A percentile compares a stretch with the other conserved stretches of the same genome.
These are phyloP conservation scores for Pelargonium cotyledonis DNA, from an alignment of 441 rosid species.

Conservation along the genomic window DNA sequence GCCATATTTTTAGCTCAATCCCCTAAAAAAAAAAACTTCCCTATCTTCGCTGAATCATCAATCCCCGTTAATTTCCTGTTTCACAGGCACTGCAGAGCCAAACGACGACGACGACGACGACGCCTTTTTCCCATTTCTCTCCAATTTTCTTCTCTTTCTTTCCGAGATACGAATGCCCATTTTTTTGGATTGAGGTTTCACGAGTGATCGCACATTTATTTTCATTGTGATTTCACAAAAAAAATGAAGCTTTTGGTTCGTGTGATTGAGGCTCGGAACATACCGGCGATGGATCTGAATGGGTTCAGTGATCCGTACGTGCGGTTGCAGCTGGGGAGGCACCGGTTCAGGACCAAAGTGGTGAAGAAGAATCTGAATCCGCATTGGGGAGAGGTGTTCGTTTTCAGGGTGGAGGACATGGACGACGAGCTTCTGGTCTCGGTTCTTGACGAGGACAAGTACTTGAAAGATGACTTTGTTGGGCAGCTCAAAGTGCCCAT, in stretches of 20 bases:
- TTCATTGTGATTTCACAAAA: too few species aligned
- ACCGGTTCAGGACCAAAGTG: slow-evolving; percentile 68
- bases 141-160: too few species aligned
- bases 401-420: slow-evolving; percentile 90
- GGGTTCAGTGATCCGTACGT: slow-evolving; percentile 89
- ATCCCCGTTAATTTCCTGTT: too few species aligned
- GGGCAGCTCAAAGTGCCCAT: slow-evolving; percentile 65
- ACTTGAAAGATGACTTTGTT: slow-evolving; percentile 74
- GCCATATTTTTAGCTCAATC: too few species aligned
- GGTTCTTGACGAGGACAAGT: slow-evolving; percentile 88
- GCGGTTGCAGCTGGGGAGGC: slow-evolving; percentile 69
- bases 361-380: slow-evolving; percentile 84
- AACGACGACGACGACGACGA: too few species aligned
- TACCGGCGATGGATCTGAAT: slow-evolving; percentile 74
- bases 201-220: too few species aligned
- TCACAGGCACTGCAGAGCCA: too few species aligned
- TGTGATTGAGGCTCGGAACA: slow-evolving; percentile 72
- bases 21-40: too few species aligned
- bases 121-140: too few species aligned
- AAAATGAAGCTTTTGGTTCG: slow-evolving; percentile 69
- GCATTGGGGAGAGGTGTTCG: slow-evolving; percentile 79
- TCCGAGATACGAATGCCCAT: too few species aligned
- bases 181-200: too few species aligned
- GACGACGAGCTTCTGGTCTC: slow-evolving; percentile 63
- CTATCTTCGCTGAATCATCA: too few species aligned